Evolutionary conservation across 176 grass and related monocot species (phyloP).

Genomic region (Carex scoparia): DNA sequence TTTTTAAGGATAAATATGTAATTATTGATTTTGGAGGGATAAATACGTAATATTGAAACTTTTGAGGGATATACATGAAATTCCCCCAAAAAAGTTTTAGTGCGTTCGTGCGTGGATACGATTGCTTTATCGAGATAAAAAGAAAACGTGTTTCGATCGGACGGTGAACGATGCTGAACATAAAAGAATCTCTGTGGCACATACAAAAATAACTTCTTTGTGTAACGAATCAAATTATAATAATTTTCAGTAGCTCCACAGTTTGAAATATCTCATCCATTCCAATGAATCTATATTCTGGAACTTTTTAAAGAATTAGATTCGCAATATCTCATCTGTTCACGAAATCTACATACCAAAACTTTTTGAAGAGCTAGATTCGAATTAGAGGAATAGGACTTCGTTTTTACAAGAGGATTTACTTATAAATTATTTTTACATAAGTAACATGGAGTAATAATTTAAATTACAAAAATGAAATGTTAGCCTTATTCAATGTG

Average conservation of each 20-base stretch:
- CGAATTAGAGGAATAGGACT: too few species aligned
- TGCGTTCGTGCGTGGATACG: conserved; percentile 20
- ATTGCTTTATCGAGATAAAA: conserved; percentile 15
- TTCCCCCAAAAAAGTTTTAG: neutral
- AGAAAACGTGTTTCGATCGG: neutral
- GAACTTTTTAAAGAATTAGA: neutral
- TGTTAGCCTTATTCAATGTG: too few species aligned
- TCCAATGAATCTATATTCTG: neutral
- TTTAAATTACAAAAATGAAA: too few species aligned
- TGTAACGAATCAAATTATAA: neutral
- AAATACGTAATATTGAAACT: too few species aligned
- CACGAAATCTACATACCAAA: too few species aligned
- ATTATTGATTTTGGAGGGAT: too few species aligned
- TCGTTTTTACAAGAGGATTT: too few species aligned
- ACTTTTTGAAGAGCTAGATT: too few species aligned
- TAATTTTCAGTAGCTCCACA: neutral
- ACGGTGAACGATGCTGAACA: neutral
- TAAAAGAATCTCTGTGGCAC: neutral
- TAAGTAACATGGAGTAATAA: too few species aligned
- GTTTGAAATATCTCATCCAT: neutral
- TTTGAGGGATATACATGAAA: too few species aligned
- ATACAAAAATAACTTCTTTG: neutral
- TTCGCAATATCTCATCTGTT: neutral
- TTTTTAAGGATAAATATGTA: too few species aligned
- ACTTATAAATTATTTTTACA: too few species aligned